Evolutionary conservation across 352 stramenopile genomes (phyloP).

Genomic region (Phytophthora brassicae): DNA sequence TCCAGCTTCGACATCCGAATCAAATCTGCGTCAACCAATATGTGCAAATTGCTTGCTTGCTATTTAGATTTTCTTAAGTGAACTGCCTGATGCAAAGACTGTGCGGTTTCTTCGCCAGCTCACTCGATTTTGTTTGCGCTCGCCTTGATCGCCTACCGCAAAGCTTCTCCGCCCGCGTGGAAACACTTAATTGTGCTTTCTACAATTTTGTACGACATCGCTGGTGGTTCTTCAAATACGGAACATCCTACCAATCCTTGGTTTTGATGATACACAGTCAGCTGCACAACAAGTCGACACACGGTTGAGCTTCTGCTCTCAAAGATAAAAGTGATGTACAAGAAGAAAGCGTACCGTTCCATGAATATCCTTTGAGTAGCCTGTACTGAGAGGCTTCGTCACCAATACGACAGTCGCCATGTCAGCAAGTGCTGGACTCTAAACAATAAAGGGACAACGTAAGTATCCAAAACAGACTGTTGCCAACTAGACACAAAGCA

Average conservation of each 20-base stretch:
- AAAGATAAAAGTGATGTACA: background rate
- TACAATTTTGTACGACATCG: slow-evolving; percentile 67
- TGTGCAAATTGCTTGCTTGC: no score
- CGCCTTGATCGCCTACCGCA: slow-evolving; percentile 11
- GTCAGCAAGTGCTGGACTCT: slow-evolving; percentile 56
- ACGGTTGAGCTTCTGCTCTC: background rate
- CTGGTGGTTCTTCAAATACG: slow-evolving; percentile 27
- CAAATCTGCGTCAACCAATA: no score
- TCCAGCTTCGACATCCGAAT: no score
- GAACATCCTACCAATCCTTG: slow-evolving; percentile 18
- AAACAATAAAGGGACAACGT: background rate
- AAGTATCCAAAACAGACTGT: background rate
- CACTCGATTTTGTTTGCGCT: background rate
- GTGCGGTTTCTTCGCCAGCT: no score
- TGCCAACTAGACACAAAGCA: background rate
- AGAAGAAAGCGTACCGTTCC: slow-evolving; percentile 45
- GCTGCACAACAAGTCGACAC: slow-evolving; percentile 23
- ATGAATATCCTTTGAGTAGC: slow-evolving; percentile 79
- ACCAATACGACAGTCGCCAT: slow-evolving; percentile 55
- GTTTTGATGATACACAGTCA: slow-evolving; percentile 44
- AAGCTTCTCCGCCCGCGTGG: slow-evolving; percentile 28
- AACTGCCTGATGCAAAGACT: no score
- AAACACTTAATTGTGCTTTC: slow-evolving; percentile 75
- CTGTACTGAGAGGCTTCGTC: slow-evolving; percentile 56
- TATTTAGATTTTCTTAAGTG: no score